Base-by-base conservation (phyloP, 768 basidiomycete species). In the Termitomyces sp. region DNA sequence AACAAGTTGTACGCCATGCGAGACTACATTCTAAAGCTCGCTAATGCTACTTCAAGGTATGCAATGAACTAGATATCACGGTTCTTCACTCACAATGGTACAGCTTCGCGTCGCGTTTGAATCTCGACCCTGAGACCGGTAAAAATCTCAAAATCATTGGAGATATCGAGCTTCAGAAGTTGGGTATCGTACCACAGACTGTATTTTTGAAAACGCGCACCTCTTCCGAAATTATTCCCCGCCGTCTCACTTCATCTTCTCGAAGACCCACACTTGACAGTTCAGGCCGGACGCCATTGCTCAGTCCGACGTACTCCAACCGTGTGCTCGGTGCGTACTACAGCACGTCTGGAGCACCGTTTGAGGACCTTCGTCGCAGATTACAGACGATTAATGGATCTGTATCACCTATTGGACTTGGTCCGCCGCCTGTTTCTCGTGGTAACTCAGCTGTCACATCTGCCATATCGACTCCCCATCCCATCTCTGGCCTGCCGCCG, bases 181-280 rank as follows among this genome's bases (percentile, higher is more conserved):
- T 98, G 3, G 87, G 88, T 1, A 87, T 95, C 5, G 89, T 94
- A 0, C 93, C 94, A 12, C 92, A 91, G 57, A 97, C 93, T 0
- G 85, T 97, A 19, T 97, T 98, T 70, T 74, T 97, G 62, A 90
- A 81, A 63, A 66, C 80, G n/a, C 73, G 79, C 28, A 66, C 70
- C 23, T 67, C 52, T 43, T 33, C 73, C 6, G 83, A 86, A 6
- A 53, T 70, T 11, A 55, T 70, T 14, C 62, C 63, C 52, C 75
- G 69, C 64, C 80, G 79, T 23, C 54, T 73, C 3, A 57, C 67
- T 3, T 69, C 73, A 23, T 63, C 67, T 14, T 68, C 71, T 6
- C 75, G 80, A 33, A 75, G 76, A 55, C 70, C 75, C 46, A 73
- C 73, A 64, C 1, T 60, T 71, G 28, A 69, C 61, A n/a, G 64